These are phyloP conservation scores for Vigna radiata DNA, from an alignment of 306 rosid genomes.

Conservation along the genomic window DNA sequence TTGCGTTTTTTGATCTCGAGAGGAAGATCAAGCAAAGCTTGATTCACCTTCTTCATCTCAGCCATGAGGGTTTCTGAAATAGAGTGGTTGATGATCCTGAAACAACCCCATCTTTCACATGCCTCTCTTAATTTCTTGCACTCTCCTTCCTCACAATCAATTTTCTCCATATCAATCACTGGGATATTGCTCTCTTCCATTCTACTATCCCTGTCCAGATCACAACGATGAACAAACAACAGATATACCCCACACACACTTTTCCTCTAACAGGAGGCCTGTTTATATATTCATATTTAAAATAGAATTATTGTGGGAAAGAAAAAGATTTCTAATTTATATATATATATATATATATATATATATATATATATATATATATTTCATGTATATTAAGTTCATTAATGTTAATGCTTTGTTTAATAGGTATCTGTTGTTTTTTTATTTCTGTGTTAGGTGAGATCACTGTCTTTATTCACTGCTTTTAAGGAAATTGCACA, in stretches of 20 bases:
- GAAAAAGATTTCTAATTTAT: too few species aligned
- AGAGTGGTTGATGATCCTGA: constrained; percentile 63
- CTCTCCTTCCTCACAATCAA: constrained; percentile 36
- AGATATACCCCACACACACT: not conserved
- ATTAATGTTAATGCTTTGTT: not conserved
- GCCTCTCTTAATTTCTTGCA: constrained; percentile 59
- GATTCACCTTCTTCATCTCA: constrained; percentile 56
- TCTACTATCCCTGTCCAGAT: not conserved
- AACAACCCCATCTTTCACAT: constrained; percentile 69
- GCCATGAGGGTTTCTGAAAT: constrained; percentile 54
- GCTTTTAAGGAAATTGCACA: not conserved
- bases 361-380: too few species aligned
- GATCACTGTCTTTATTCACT: not conserved
- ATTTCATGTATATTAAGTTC: not conserved
- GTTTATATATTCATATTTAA: too few species aligned
- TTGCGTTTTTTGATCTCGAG: constrained; percentile 60
- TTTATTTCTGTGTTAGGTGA: too few species aligned
- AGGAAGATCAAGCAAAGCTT: constrained; percentile 61
- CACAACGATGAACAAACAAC: not conserved
- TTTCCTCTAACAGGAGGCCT: not conserved
- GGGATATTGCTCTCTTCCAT: constrained; percentile 45
- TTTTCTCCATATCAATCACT: constrained; percentile 52
- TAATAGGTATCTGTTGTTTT: not conserved
- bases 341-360: too few species aligned
- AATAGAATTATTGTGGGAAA: too few species aligned